Percentiles rank a stretch among this genome's conserved stretches.
Conservation (phyloP, 1,284 basidiomycete species). For the Trichosporon sp. region DNA sequence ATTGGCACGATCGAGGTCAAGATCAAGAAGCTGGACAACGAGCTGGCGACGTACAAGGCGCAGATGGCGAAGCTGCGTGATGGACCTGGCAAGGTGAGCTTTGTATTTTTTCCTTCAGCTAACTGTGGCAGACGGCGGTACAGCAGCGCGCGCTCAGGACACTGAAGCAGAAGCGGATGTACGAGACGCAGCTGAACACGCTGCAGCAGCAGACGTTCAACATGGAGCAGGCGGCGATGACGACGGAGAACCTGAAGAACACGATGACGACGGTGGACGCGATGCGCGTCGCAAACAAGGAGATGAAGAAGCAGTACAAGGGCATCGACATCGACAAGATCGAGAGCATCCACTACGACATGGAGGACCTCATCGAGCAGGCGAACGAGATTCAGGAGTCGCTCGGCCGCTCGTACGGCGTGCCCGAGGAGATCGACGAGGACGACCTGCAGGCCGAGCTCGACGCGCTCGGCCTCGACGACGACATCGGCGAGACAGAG, state of each 20-base stretch:
- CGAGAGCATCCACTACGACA: conserved; percentile 94
- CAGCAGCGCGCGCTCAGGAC: conserved; percentile 92
- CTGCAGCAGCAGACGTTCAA: conserved; percentile 95
- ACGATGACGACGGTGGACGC: conserved; percentile 99
- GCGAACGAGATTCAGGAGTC: conserved; percentile 97
- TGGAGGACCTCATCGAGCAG: conserved; percentile 96
- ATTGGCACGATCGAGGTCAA: conserved; percentile 93
- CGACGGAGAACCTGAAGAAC: conserved; percentile 94
- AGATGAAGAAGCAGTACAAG: conserved; percentile 93
- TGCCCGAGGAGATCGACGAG: conserved; percentile 97
- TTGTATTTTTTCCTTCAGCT: background rate
- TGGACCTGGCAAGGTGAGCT: conserved; percentile 84
- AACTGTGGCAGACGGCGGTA: conserved; percentile 65
- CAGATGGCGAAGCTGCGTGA: conserved; percentile 92
- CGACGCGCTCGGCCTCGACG: conserved; percentile 72
- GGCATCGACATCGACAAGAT: conserved; percentile 98
- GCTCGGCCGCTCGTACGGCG: conserved; percentile 86
- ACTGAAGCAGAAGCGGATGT: conserved; percentile 90
- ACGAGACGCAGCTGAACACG: conserved; percentile 86
- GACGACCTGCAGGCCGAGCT: conserved; percentile 94
- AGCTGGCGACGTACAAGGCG: conserved; percentile 86
- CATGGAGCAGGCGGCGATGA: conserved; percentile 94
- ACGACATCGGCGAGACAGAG: conserved; percentile 73
- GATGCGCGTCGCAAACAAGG: conserved; percentile 96
- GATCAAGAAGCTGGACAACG: conserved; percentile 92